Conservation (phyloP, 2,329 filamentous ascomycete genomes). For the Dryadomyces quercus-mongolicae region DNA sequence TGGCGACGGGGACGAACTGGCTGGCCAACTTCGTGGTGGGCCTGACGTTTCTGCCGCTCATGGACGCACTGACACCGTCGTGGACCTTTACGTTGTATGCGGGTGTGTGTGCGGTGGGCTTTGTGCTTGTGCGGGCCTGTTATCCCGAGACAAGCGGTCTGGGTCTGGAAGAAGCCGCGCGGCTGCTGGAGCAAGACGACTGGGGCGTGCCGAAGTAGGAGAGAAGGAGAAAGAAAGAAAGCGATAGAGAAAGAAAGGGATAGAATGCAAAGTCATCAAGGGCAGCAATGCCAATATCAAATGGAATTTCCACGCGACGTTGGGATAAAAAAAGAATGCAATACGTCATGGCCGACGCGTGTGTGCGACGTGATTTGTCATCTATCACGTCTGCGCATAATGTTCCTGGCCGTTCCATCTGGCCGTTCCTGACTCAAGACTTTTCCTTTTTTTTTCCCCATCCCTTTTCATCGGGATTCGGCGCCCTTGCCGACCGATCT, state of each 20-base stretch:
- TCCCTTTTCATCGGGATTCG: not conserved
- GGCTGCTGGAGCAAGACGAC: constrained; percentile 55
- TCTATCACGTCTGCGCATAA: too few relatives aligned
- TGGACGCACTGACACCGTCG: constrained; percentile 59
- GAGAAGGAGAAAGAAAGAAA: not conserved
- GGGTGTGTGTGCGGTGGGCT: constrained; percentile 54
- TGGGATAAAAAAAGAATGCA: too few relatives aligned
- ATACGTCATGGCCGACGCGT: too few relatives aligned
- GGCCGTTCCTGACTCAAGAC: too few relatives aligned
- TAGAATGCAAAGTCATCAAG: not conserved
- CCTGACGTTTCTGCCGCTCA: constrained; percentile 77
- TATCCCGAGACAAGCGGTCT: constrained; percentile 83
- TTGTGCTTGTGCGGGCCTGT: constrained; percentile 55
- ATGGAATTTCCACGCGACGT: too few relatives aligned
- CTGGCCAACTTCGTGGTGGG: constrained; percentile 75
- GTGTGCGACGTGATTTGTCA: too few relatives aligned
- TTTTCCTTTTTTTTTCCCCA: too few relatives aligned
- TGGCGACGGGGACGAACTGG: constrained; percentile 79
- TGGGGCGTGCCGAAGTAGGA: constrained; percentile 49
- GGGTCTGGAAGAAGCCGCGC: constrained; percentile 67
- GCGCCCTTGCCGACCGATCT: too few relatives aligned
- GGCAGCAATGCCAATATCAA: too few relatives aligned
- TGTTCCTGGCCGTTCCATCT: too few relatives aligned
- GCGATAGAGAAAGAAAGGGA: not conserved
- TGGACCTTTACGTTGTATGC: constrained; percentile 80